Percentiles rank a stretch among this genome's conserved stretches.
Conservation (phyloP, 2,329 filamentous ascomycete genomes). For the Cordyceps javanica region DNA sequence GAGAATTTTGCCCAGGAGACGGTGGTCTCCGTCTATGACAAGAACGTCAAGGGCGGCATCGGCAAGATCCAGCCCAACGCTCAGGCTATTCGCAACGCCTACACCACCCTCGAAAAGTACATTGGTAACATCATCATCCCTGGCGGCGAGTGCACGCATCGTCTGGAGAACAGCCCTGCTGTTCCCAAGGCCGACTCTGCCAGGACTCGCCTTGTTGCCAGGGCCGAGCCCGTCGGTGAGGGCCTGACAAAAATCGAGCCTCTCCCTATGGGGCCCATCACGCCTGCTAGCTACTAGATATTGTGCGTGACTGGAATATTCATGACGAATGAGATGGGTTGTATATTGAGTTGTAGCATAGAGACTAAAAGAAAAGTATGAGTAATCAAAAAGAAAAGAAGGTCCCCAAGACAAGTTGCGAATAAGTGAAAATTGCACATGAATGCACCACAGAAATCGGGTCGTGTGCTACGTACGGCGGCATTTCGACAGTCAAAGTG, state of each 20-base stretch:
- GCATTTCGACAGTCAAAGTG: too few relatives aligned
- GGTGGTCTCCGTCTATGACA: conserved; percentile 20
- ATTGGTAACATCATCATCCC: conserved; percentile 12
- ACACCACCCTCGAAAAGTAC: conserved; percentile 10
- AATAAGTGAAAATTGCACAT: not conserved
- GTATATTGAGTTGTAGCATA: not conserved
- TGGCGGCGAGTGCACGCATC: conserved; percentile 12
- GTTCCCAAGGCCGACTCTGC: conserved; percentile 11
- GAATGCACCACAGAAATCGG: not conserved
- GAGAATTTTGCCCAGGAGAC: conserved; percentile 23
- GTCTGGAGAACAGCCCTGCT: conserved; percentile 13
- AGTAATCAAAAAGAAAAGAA: not conserved
- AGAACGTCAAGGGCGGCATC: conserved; percentile 19
- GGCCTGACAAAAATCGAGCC: conserved; percentile 6
- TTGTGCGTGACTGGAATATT: not conserved
- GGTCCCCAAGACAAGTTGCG: not conserved
- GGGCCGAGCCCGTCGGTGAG: not conserved
- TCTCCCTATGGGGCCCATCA: conserved; percentile 6
- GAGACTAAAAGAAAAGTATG: not conserved
- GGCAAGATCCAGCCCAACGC: conserved; percentile 18
- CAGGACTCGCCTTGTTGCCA: not conserved
- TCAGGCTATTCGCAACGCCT: conserved; percentile 12
- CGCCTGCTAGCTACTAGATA: not conserved
- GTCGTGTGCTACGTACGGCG: not conserved
- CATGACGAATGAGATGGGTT: not conserved